phyloP scores from a whole-genome alignment of 106 monocot genomes.

The Dendrobium officinale region DNA sequence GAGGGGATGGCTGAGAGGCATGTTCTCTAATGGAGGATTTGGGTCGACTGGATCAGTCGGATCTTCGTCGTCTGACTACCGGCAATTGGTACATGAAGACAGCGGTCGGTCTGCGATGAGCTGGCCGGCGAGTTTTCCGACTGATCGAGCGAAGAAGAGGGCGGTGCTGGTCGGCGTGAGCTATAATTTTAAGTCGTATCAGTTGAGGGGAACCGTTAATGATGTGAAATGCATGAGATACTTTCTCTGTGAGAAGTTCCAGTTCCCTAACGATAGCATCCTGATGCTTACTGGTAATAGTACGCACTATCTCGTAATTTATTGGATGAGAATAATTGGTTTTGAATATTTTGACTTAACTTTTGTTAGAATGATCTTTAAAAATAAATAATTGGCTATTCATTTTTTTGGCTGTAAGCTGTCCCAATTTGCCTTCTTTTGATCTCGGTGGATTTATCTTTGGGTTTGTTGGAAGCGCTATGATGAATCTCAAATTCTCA shows the following conservation, averaged over 20 bases:
- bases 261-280: slow-evolving; percentile 46
- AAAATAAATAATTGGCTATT: too few species aligned
- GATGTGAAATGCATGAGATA: slow-evolving; percentile 69
- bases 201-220: slow-evolving; percentile 78
- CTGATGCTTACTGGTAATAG: slow-evolving; percentile 60
- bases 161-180: slow-evolving; percentile 45
- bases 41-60: neutral
- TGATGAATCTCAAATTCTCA: too few species aligned
- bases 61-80: neutral
- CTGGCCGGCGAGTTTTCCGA: slow-evolving; percentile 23
- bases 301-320: too few species aligned
- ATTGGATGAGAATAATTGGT: too few species aligned
- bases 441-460: too few species aligned
- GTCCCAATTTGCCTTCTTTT: too few species aligned
- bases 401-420: too few species aligned
- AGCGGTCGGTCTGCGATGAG: neutral
- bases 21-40: neutral
- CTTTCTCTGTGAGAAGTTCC: slow-evolving; percentile 34
- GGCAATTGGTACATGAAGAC: neutral
- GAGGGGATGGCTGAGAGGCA: slow-evolving; percentile 31
- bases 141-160: slow-evolving; percentile 27
- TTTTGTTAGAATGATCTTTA: neutral
- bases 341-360: too few species aligned
- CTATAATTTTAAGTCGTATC: slow-evolving; percentile 35
- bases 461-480: too few species aligned